These are phyloP conservation scores for Onygenales sp. DNA, from an alignment of 2,329 filamentous ascomycete genomes.

Conservation along the genomic window DNA sequence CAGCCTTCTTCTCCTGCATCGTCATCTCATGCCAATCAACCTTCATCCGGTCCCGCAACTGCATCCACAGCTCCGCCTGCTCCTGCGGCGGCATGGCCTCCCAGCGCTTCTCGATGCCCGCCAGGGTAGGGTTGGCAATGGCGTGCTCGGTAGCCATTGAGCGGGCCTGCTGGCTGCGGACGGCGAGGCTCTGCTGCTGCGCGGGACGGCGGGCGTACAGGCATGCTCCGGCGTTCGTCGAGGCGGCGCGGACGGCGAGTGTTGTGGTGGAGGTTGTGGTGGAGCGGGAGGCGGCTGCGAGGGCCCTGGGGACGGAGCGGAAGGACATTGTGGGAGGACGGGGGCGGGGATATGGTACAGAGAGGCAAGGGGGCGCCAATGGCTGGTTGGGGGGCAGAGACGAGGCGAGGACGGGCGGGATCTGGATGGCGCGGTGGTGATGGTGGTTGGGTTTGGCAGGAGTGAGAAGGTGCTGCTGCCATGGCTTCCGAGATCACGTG, in stretches of 20 bases:
- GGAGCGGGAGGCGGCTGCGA: constrained; percentile 25
- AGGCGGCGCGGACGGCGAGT: constrained; percentile 25
- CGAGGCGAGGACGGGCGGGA: not conserved
- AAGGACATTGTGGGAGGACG: constrained; percentile 34
- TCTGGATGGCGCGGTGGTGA: not conserved
- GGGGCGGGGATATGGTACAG: constrained; percentile 17
- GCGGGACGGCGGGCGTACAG: constrained; percentile 26
- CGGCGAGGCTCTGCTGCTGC: constrained; percentile 5
- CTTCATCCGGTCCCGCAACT: constrained; percentile 97
- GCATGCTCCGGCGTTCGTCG: constrained; percentile 24
- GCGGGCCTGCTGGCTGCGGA: constrained; percentile 38
- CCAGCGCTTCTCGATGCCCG: constrained; percentile 99
- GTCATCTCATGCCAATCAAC: constrained; percentile 92
- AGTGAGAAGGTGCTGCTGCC: no score
- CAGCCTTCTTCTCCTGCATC: constrained; percentile 95
- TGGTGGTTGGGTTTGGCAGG: no score
- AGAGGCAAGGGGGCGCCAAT: constrained; percentile 2
- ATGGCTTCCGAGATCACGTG: no score
- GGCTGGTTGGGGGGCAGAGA: not conserved
- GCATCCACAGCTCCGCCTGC: constrained; percentile 99
- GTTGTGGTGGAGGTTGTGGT: constrained; percentile 10
- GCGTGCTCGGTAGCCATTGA: constrained; percentile 58
- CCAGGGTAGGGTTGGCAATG: constrained; percentile 94
- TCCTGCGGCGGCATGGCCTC: constrained; percentile 96
- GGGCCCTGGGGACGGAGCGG: constrained; percentile 37